phyloP scores from a whole-genome alignment of 2,329 filamentous ascomycete genomes.

The Pyrenophora teres region DNA sequence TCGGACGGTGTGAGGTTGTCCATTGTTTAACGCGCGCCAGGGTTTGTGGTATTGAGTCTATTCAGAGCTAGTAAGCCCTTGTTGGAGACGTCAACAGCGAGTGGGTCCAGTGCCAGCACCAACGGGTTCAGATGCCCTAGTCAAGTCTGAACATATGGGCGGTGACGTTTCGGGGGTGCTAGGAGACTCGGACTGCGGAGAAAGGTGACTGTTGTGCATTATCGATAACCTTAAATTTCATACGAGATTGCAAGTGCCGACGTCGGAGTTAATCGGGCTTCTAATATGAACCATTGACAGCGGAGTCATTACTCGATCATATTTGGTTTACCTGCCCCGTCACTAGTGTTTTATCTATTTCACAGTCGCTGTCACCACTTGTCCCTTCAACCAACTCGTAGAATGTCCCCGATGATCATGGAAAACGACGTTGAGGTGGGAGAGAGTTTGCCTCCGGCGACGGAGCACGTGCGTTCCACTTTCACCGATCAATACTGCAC shows the following conservation, averaged over 20 bases:
- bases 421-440: constrained; percentile 47
- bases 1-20: constrained; percentile 48
- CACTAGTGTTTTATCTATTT: constrained; percentile 3
- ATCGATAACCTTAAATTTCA: constrained; percentile 43
- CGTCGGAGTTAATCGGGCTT: constrained; percentile 35
- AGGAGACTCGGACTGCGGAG: constrained; percentile 13
- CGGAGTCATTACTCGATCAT: constrained; percentile 18
- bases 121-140: constrained; percentile 2
- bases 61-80: constrained; percentile 2
- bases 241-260: constrained; percentile 31
- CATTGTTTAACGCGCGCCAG: constrained; percentile 24
- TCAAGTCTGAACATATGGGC: constrained; percentile 7
- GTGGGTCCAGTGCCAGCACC: constrained; percentile 5
- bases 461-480: constrained; percentile 46
- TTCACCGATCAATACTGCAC: constrained; percentile 1
- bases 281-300: constrained; percentile 14
- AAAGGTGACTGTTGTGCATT: constrained; percentile 22
- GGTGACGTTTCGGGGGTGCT: constrained; percentile 9
- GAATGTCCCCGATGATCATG: constrained; percentile 32
- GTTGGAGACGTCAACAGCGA: constrained; percentile 1
- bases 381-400: background rate
- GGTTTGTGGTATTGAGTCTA: constrained; percentile 2
- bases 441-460: constrained; percentile 47
- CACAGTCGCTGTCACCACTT: constrained; percentile 2
- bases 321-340: constrained; percentile 7